Conservation (phyloP, 768 basidiomycete species). For the Pleurotus sapidus region DNA sequence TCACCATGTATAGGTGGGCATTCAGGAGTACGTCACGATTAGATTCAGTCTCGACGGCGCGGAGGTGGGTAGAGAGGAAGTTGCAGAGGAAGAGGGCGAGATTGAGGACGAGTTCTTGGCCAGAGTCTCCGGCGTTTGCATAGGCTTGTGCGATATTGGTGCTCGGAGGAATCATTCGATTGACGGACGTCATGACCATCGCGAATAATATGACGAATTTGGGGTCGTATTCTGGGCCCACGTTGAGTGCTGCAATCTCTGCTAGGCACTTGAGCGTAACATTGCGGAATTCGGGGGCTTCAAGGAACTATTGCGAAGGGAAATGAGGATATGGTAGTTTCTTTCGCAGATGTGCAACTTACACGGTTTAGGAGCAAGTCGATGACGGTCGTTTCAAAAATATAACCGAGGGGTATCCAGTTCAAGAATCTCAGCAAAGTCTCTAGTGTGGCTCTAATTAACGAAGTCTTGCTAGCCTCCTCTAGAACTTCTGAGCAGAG, state of each 20-base stretch:
- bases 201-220: slow-evolving; percentile 98
- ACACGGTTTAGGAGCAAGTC: slow-evolving; percentile 91
- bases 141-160: slow-evolving; percentile 96
- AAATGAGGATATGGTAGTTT: slow-evolving; percentile 8
- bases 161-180: slow-evolving; percentile 93
- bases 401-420: slow-evolving; percentile 99
- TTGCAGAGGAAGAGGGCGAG: slow-evolving; percentile 97
- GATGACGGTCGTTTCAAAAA: slow-evolving; percentile 97
- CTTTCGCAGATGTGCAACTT: slow-evolving; percentile 28
- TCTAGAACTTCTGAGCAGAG: slow-evolving; percentile 95
- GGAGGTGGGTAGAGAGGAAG: slow-evolving; percentile 91
- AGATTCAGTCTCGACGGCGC: slow-evolving; percentile 87
- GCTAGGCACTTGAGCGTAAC: slow-evolving; percentile 95
- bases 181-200: slow-evolving; percentile 97
- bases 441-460: slow-evolving; percentile 94
- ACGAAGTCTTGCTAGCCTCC: slow-evolving; percentile 92
- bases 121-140: slow-evolving; percentile 82
- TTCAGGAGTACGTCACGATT: slow-evolving; percentile 94
- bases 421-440: slow-evolving; percentile 94
- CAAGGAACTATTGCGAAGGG: slow-evolving; percentile 73
- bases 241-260: slow-evolving; percentile 92
- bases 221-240: slow-evolving; percentile 94
- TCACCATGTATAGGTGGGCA: slow-evolving; percentile 97
- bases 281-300: slow-evolving; percentile 95
- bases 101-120: slow-evolving; percentile 96